Conservation (phyloP, 495 filamentous ascomycete species). For the Chaetomium fimeti region DNA sequence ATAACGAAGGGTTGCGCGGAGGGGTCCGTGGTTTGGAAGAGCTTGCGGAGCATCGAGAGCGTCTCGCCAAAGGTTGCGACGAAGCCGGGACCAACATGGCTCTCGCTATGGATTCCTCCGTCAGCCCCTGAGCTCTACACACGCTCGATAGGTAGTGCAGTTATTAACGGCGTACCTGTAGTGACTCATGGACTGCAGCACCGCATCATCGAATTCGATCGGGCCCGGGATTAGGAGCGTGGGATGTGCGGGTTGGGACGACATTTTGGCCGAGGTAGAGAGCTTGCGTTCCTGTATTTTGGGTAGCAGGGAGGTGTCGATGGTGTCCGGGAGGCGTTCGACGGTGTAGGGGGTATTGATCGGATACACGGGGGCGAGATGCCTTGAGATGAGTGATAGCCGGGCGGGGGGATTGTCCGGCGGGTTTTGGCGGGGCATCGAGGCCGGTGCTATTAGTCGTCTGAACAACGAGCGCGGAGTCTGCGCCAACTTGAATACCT, state of each 20-base stretch:
- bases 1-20: conserved; percentile 87
- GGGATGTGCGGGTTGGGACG: conserved; percentile 73
- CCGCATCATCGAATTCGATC: conserved; percentile 98
- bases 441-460: conserved; percentile 35
- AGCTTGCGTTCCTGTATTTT: conserved; percentile 38
- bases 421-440: conserved; percentile 46
- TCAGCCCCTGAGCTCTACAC: conserved; percentile 13
- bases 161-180: conserved; percentile 61
- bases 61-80: conserved; percentile 89
- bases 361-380: conserved; percentile 57
- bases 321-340: conserved; percentile 58
- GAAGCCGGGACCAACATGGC: conserved; percentile 84
- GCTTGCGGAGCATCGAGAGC: conserved; percentile 79
- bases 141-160: not conserved
- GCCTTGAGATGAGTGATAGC: conserved; percentile 76
- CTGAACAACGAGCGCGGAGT: conserved; percentile 32
- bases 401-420: conserved; percentile 66
- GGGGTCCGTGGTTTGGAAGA: conserved; percentile 84
- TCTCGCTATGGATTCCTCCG: conserved; percentile 60
- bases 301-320: conserved; percentile 42
- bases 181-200: conserved; percentile 92
- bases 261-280: conserved; percentile 59
- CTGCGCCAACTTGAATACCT: conserved; percentile 39
- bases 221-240: conserved; percentile 91
- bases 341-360: conserved; percentile 53